Base-by-base conservation (phyloP, 768 basidiomycete genomes). In the Tylopilus felleus region DNA sequence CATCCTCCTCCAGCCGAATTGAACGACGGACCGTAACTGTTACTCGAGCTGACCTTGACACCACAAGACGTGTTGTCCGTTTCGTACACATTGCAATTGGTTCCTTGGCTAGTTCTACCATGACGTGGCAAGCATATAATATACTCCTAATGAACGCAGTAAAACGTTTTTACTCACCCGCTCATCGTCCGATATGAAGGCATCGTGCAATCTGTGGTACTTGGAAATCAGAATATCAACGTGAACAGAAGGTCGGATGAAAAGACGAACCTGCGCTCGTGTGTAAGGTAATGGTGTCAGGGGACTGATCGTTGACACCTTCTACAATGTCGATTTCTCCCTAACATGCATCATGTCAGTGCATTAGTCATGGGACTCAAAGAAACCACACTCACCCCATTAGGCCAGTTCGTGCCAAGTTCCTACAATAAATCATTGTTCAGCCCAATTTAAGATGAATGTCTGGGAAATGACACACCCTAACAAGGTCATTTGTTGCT, bases 1-100 rank as follows among this genome's bases (percentile, higher is more conserved):
- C 69, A 75, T 43, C 74, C 74, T 16, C 75, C 75, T 17, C 71
- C 69, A 10, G 45, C 64, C 0, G 19, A 31, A 52, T 75, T 75
- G 59, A 75, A 76, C 6, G 54, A 47, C 2, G 70, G 63, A 3
- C 74, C 74, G 48, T 51, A 75, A 44, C 70, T 73, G 23, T 61
- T 58, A 1, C 58, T 49, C 17, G 63, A 56, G n/a, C 41, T 51
- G 52, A 62, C 51, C 4, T 49, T 28, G 10, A 75, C 73, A 10
- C 69, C 68, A 31, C 75, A 75, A 22, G 67, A 64, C 6, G 53
- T 19, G 47, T 73, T 73, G 31, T 54, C 55, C 14, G 65, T 70
- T 27, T 58, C 61, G 17, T 65, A 51, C 5, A 60, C 65, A 29
- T 71, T 35, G 55, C 75, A 76, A 44, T 74, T 65, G 8, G 52